A percentile compares a stretch with the other conserved stretches of the same genome.
These are phyloP conservation scores for Postia placenta DNA, from an alignment of 768 basidiomycete genomes.

Conservation along the genomic window DNA sequence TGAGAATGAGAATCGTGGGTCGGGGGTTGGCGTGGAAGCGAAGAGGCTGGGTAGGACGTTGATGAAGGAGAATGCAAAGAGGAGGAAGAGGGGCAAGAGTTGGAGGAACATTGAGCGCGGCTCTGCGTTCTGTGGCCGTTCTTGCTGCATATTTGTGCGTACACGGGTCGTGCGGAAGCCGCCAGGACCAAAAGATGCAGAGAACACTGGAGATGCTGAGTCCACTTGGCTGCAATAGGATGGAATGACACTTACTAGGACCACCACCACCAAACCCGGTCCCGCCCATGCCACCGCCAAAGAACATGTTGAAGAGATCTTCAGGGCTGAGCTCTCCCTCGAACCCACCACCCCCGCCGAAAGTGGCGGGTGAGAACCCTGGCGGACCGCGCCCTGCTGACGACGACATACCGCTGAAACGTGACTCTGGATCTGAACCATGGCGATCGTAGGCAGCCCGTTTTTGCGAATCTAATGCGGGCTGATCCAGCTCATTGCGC, in stretches of 20 bases:
- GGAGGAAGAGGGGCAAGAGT: slow-evolving; percentile 75
- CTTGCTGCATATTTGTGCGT: slow-evolving; percentile 33
- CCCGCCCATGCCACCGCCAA: slow-evolving; percentile 66
- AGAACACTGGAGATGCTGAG: slow-evolving; percentile 48
- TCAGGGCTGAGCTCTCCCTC: slow-evolving; percentile 91
- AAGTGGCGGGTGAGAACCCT: slow-evolving; percentile 45
- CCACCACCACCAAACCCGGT: slow-evolving; percentile 39
- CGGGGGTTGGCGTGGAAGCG: slow-evolving; percentile 56
- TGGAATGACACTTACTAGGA: slow-evolving; percentile 16
- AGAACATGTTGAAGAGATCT: slow-evolving; percentile 98
- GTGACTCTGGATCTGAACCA: slow-evolving; percentile 85
- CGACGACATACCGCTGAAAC: slow-evolving; percentile 65
- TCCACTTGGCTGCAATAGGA: neutral
- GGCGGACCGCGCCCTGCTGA: slow-evolving; percentile 33
- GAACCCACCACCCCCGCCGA: slow-evolving; percentile 43
- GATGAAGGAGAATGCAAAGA: slow-evolving; percentile 80
- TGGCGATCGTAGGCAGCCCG: slow-evolving; percentile 80
- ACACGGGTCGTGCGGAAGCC: slow-evolving; percentile 72
- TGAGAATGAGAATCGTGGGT: slow-evolving; percentile 75
- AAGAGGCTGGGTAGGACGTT: slow-evolving; percentile 78
- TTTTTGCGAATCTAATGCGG: slow-evolving; percentile 68
- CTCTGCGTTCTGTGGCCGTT: slow-evolving; percentile 34
- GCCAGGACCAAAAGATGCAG: slow-evolving; percentile 73
- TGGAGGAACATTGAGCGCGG: slow-evolving; percentile 65
- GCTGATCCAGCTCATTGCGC: neutral